These are phyloP conservation scores for Suillus decipiens DNA, from an alignment of 768 basidiomycete genomes.

Conservation along the genomic window DNA sequence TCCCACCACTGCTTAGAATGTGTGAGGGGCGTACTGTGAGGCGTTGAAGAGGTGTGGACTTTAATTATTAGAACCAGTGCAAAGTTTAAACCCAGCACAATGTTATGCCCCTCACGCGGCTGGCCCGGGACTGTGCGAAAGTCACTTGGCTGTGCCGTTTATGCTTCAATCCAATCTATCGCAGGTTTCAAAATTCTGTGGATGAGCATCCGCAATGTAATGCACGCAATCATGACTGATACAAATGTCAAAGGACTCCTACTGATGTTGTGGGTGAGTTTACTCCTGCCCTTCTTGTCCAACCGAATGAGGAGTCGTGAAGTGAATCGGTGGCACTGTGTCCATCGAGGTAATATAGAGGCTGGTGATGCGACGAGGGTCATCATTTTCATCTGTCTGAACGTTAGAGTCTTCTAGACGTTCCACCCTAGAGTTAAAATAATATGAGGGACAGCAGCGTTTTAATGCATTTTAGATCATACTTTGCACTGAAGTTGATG, in stretches of 20 bases:
- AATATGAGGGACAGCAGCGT: neutral
- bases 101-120: neutral
- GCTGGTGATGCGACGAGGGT: conserved; percentile 34
- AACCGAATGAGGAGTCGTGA: conserved; percentile 20
- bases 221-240: neutral
- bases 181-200: neutral
- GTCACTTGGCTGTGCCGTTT: neutral
- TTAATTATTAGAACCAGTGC: neutral
- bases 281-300: conserved; percentile 4
- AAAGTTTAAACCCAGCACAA: neutral
- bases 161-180: neutral
- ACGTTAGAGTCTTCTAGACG: conserved; percentile 16
- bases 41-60: neutral
- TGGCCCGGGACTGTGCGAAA: neutral
- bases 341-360: conserved; percentile 37
- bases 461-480: conserved; percentile 6
- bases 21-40: neutral
- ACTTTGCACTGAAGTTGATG: conserved; percentile 45
- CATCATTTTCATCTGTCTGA: conserved; percentile 19
- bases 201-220: neutral
- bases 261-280: neutral
- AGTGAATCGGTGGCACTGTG: conserved; percentile 35
- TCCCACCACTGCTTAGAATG: neutral
- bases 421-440: conserved; percentile 25
- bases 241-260: neutral